These are phyloP conservation scores for Avena sativa DNA, from an alignment of 176 grass and related monocot species.

Conservation along the genomic window DNA sequence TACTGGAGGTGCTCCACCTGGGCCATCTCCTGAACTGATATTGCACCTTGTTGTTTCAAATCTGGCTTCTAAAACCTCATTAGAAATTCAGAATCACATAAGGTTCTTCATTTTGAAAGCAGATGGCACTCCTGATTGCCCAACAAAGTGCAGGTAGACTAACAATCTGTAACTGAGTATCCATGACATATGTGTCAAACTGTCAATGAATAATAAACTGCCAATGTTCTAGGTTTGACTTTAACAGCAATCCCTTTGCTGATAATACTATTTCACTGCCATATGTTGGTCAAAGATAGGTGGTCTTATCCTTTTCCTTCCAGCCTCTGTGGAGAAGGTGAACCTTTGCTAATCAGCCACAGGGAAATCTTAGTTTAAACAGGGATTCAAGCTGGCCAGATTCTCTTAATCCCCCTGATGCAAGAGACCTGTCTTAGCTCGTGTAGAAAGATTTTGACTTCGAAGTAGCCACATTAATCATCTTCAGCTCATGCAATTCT, in stretches of 20 bases:
- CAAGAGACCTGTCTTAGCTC: not conserved
- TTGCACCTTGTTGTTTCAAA: not conserved
- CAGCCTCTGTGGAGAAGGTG: not conserved
- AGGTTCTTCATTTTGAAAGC: not conserved
- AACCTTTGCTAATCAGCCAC: constrained; percentile 7
- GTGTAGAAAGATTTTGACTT: constrained; percentile 9
- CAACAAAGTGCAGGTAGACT: not conserved
- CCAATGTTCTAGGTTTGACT: not conserved
- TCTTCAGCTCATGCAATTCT: constrained; percentile 10
- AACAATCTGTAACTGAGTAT: not conserved
- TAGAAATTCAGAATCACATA: constrained; percentile 7
- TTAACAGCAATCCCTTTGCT: not conserved
- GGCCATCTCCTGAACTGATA: not conserved
- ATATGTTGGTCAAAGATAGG: not conserved
- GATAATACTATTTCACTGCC: not conserved
- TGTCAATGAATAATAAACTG: not conserved
- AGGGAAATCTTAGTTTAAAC: not conserved
- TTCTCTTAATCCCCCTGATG: not conserved
- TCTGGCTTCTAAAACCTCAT: constrained; percentile 6
- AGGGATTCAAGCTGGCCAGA: constrained; percentile 2
- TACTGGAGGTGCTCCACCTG: not conserved
- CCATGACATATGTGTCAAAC: not conserved
- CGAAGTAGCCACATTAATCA: not conserved
- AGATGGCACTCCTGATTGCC: not conserved
- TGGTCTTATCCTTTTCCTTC: not conserved